Evolutionary conservation across 768 basidiomycete genomes (phyloP), one percentile per base, ranked within the genome.

Genomic region (Solioccasus polychromus): DNA sequence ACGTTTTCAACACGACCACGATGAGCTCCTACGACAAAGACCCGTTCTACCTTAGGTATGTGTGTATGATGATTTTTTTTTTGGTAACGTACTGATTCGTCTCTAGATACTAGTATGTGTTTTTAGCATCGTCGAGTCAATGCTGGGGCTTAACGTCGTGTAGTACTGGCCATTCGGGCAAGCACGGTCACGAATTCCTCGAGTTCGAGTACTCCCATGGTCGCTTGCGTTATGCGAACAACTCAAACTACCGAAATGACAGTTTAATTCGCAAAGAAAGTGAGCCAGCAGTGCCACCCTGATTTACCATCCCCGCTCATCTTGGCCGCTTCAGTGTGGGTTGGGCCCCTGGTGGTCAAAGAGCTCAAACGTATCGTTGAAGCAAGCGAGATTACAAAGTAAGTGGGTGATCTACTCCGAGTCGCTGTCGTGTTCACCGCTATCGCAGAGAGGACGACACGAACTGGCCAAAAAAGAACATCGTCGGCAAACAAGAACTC

Each of bases 151-250:
- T 24, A 54, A 36, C 41, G 12, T 22, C 15, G 17, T 48, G 17
- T 34, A 53, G 53, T 47, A 95, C 94, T 24, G 95, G 96, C n/a
- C 95, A 99, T 68, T 94, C 92, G 59, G 95, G 95, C 50, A 93
- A 93, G 66, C 93, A 95, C 59, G 94, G 92, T 18, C 93, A 96
- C 71, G 93, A 96, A 67, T 98, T 98, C 67, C 77, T 99, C 36
- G 95, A 99, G 66, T 99, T 98, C 59, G 95, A 98, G 68, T 97
- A 97, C 72, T 88, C 91, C 12, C 90, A 94, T 72, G 95, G 95
- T 30, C 85, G 95, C 54, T 78, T 98, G 44, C 82, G 96, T 55
- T 99, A 98, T 66, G 96, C 96, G 51, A 95, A 98, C 75, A 98
- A 98, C 75, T 97, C 95, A 9, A 99, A 99, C 70, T 99, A 99